Base-by-base conservation (phyloP, 805 yeast species). In the Kazachstania africana region DNA sequence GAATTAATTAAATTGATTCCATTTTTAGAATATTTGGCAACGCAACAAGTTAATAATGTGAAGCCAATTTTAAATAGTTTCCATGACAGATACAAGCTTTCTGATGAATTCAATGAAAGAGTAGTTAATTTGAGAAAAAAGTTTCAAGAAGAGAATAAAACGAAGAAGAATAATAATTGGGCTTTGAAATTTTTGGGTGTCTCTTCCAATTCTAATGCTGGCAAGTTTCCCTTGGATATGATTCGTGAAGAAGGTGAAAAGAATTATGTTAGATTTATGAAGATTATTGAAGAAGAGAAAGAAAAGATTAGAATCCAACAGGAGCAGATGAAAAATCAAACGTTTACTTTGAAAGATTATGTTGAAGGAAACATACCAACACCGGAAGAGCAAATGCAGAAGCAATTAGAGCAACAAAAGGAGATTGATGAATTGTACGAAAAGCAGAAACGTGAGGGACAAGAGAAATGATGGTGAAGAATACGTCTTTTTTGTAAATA, bases 171-270 rank as follows among this genome's bases (percentile, higher is more conserved):
- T 48, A 63, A 60, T 21, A 67, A 65, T 57, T 69, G 75, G 59
- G 63, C 76, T 26, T 70, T 78, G 31, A 61, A 66, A 29, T 50
- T 81, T 37, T 62, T 85, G 35, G 95, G 94, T 26, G 59, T 76
- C 26, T 47, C 60, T 2, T 33, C 29, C 13, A 32, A 48, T 16
- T 28, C 39, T 29, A 37, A 39, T 6, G 27, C 38, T 9, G 57
- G 60, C 28, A 72, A 62, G 35, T 63, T 63, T 47, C 95, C 95
- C 19, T 69, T 85, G 54, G 98, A 88, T 59, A 55, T 74, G 34
- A 75, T 87, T 43, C 79, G 96, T 55, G 93, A 84, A 53, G 88
- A 82, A 53, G 95, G 95, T 46, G 94, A 84, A 59, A 72, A 75
- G 62, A 84, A 82, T 56, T 88, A 84, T 57, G 75, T 78, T 47